Conservation (phyloP, 306 rosid species). For the Corylus heterophylla region DNA sequence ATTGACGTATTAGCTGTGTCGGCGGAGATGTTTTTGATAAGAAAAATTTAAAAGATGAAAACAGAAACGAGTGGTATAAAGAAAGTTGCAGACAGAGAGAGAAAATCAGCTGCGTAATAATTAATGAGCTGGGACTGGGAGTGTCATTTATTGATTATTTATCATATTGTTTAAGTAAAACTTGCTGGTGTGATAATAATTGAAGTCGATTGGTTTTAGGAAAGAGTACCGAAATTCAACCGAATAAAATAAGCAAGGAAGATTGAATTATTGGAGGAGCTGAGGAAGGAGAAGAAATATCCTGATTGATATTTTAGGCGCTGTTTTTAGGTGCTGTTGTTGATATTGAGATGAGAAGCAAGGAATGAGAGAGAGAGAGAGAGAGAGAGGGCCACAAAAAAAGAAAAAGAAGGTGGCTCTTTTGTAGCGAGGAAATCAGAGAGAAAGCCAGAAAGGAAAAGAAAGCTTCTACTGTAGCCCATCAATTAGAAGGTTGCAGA, state of each 20-base stretch:
- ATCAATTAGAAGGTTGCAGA: background rate
- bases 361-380: conserved; percentile 22
- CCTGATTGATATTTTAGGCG: background rate
- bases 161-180: background rate
- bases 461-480: background rate
- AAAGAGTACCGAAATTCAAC: background rate
- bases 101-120: background rate
- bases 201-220: background rate
- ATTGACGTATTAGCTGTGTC: conserved; percentile 9
- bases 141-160: background rate
- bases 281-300: background rate
- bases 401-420: background rate
- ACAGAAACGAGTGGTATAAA: background rate
- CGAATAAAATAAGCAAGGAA: background rate
- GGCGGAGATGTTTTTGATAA: conserved; percentile 11
- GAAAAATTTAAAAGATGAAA: background rate
- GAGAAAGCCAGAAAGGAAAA: background rate
- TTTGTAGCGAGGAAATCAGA: background rate
- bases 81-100: background rate
- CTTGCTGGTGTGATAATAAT: background rate
- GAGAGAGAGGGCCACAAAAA: background rate
- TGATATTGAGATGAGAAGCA: background rate
- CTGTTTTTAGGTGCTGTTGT: background rate
- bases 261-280: background rate
- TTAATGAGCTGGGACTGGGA: background rate